A percentile compares a stretch with the other conserved stretches of the same genome.
Evolutionary conservation across 768 basidiomycete species (phyloP).

Genomic region (Tylopilus sp.): DNA sequence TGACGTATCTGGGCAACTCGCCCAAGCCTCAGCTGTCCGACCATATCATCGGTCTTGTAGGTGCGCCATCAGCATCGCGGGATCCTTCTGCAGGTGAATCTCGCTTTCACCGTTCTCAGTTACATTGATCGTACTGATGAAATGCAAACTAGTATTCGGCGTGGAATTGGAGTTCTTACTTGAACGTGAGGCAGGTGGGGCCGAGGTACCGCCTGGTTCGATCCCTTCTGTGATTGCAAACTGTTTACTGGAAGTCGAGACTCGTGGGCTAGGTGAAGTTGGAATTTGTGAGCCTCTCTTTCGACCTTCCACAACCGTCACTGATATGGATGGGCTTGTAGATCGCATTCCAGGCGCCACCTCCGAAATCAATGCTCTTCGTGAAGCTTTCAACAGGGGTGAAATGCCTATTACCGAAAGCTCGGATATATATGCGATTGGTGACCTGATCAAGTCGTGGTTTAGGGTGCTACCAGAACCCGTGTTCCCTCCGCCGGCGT

Average conservation of each 20-base stretch:
- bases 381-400: constrained; percentile 74
- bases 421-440: constrained; percentile 79
- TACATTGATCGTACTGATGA: constrained; percentile 3
- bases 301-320: no score
- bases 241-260: constrained; percentile 68
- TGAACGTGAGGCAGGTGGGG: constrained; percentile 55
- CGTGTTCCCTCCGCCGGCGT: constrained; percentile 67
- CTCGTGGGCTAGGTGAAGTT: constrained; percentile 72
- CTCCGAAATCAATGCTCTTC: constrained; percentile 63
- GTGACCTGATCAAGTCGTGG: constrained; percentile 84
- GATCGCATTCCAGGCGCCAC: constrained; percentile 82
- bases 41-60: constrained; percentile 62
- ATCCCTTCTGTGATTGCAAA: constrained; percentile 65
- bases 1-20: constrained; percentile 76
- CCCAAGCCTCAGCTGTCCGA: constrained; percentile 74
- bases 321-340: constrained; percentile 25
- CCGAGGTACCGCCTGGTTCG: constrained; percentile 49
- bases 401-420: constrained; percentile 54
- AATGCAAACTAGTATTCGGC: constrained; percentile 54
- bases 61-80: constrained; percentile 45
- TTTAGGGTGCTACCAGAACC: constrained; percentile 80
- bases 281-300: constrained; percentile 65
- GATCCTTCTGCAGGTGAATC: constrained; percentile 72
- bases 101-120: neutral
- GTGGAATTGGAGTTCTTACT: constrained; percentile 71